Conservation (phyloP, 176 grass and related monocot species). For the Coix lacrymajobi region DNA sequence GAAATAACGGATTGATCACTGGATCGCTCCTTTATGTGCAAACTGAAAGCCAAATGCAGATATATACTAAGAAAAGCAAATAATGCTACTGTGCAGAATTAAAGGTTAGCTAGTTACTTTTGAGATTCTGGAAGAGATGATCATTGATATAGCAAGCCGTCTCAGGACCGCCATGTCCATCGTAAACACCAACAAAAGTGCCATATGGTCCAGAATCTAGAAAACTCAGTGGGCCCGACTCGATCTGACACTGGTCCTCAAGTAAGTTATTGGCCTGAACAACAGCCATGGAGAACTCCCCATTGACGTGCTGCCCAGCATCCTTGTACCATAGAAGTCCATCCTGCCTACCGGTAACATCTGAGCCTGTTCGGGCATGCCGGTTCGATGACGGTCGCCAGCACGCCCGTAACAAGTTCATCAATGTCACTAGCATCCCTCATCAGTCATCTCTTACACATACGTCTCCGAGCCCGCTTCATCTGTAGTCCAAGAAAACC, state of each 20-base stretch:
- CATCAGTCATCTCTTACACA: slow-evolving; percentile 47
- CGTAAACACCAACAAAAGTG: slow-evolving; percentile 88
- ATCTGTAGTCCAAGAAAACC: slow-evolving; percentile 9
- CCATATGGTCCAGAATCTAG: slow-evolving; percentile 70
- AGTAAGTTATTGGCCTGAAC: slow-evolving; percentile 90
- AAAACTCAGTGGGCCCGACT: slow-evolving; percentile 65
- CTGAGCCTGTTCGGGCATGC: slow-evolving; percentile 52
- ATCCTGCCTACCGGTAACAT: slow-evolving; percentile 54
- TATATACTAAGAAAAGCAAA: not conserved
- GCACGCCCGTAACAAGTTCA: slow-evolving; percentile 88
- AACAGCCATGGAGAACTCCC: slow-evolving; percentile 96
- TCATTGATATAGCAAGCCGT: slow-evolving; percentile 84
- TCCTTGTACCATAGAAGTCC: slow-evolving; percentile 98
- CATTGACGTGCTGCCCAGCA: slow-evolving; percentile 67
- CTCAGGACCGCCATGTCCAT: slow-evolving; percentile 94
- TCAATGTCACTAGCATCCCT: slow-evolving; percentile 78
- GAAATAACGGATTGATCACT: slow-evolving; percentile 8
- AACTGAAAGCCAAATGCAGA: not conserved
- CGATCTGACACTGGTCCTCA: slow-evolving; percentile 89
- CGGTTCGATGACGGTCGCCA: slow-evolving; percentile 63
- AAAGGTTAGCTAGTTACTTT: slow-evolving; percentile 54
- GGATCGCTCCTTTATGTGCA: not conserved
- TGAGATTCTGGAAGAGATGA: slow-evolving; percentile 76
- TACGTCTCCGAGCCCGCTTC: slow-evolving; percentile 37
- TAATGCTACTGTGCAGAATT: not conserved